Conservation (phyloP, 768 basidiomycete species). For the Agaricus blazei region DNA sequence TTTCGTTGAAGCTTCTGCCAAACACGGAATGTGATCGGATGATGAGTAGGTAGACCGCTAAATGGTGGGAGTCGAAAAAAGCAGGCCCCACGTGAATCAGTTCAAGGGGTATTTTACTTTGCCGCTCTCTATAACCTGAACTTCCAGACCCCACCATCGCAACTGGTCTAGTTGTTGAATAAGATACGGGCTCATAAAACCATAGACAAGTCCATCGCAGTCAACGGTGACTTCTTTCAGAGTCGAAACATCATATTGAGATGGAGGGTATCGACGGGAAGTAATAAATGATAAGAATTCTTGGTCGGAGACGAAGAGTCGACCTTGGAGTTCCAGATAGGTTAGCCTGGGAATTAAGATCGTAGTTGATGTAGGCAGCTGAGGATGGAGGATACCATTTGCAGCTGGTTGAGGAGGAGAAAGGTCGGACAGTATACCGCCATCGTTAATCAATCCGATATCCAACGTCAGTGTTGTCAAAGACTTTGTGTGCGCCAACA, state of each 20-base stretch:
- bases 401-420: not conserved
- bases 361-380: not conserved
- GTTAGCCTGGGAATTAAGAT: conserved; percentile 1
- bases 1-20: too few relatives aligned
- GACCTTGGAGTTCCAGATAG: conserved; percentile 5
- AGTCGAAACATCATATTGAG: not conserved
- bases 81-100: too few relatives aligned
- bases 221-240: conserved; percentile 1
- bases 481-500: not conserved
- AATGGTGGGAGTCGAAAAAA: too few relatives aligned
- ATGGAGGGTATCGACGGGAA: not conserved
- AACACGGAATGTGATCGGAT: too few relatives aligned
- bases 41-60: too few relatives aligned
- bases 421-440: conserved; percentile 1
- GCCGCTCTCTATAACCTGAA: not conserved
- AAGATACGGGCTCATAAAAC: conserved; percentile 8
- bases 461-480: not conserved
- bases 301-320: conserved; percentile 3
- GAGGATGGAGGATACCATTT: not conserved
- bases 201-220: conserved; percentile 8
- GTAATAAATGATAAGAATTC: conserved; percentile 7
- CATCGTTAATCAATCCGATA: conserved; percentile 2
- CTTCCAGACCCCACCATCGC: conserved; percentile 2
- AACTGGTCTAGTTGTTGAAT: conserved; percentile 7
- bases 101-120: not conserved